Evolutionary conservation across 2,329 filamentous ascomycete species (phyloP), one percentile per base, ranked within the genome.

Genomic region (Alternaria sp.): DNA sequence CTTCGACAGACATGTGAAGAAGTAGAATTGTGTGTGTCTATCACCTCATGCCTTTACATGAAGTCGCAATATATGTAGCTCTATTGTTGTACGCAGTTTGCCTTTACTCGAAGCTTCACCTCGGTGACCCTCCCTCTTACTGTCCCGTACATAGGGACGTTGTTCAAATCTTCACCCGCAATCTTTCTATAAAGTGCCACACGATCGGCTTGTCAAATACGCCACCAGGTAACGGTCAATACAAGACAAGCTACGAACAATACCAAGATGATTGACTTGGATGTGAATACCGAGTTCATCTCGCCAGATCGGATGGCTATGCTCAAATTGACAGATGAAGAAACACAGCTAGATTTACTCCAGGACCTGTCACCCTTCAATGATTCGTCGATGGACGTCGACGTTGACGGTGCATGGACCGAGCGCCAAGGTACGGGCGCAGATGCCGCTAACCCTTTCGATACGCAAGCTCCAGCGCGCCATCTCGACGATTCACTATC

Each of bases 391-490:
- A 58, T 59, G 54, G 32, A 56, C 32, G 47, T 49, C 44, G 57
- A 28, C 38, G 38, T 57, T 18, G 42, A 52, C 39, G 48, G 28
- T 44, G 49, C 54, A 53, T 49, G 43, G 32, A 41, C 44, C 38
- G 54, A 34, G 54, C 43, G 66, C 63, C 66, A 66, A 67, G 63
- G 49, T n/a, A 12, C 42, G 34, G 43, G 32, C 30, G 34, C 51
- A 42, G 61, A 57, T 12, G 43, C 39, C 62, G 34, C 69, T 71
- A 72, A 44, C 54, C 53, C 28, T n/a, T 54, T 63, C 41, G 39
- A 32, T 49, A 24, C 41, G 9, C 59, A 64, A 62, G 58, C 61
- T 58, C 58, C 54, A 61, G 38, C 57, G 46, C 52, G 44, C 61
- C 56, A 61, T 63, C 39, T 62, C 61, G 54, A 68, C 62, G 63